Conservation (phyloP, 1,139 yeast genomes). For the Dujonia santamariae region DNA sequence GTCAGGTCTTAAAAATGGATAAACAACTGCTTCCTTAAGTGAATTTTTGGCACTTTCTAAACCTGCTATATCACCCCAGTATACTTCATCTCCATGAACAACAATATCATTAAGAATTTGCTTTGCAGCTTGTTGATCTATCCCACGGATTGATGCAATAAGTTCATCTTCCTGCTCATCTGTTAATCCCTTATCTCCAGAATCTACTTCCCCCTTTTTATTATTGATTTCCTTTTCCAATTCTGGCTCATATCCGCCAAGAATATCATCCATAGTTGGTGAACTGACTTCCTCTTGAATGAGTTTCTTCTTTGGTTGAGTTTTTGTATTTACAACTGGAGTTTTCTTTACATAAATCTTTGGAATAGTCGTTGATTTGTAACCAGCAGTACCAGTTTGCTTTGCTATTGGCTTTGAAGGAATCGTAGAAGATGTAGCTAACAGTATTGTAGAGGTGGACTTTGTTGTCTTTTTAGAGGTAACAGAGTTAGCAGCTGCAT, state of each 20-base stretch:
- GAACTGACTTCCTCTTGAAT: slow-evolving; percentile 10
- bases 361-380: slow-evolving; percentile 8
- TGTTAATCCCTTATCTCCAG: slow-evolving; percentile 32
- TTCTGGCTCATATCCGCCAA: slow-evolving; percentile 18
- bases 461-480: slow-evolving; percentile 8
- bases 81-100: slow-evolving; percentile 91
- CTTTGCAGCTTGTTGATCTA: slow-evolving; percentile 38
- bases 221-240: slow-evolving; percentile 6
- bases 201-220: slow-evolving; percentile 15
- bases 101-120: slow-evolving; percentile 91
- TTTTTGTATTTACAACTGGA: not conserved
- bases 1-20: slow-evolving; percentile 93
- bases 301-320: not conserved
- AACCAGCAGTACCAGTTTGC: slow-evolving; percentile 7
- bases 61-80: slow-evolving; percentile 97
- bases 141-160: slow-evolving; percentile 37
- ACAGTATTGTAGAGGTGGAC: not conserved
- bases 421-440: slow-evolving; percentile 8
- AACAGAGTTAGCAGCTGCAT: slow-evolving; percentile 8
- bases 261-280: slow-evolving; percentile 28
- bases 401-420: slow-evolving; percentile 7
- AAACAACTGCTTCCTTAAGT: slow-evolving; percentile 92
- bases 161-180: slow-evolving; percentile 61
- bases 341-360: slow-evolving; percentile 10
- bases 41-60: slow-evolving; percentile 86